A percentile compares a stretch with the other conserved stretches of the same genome.
phyloP scores from a whole-genome alignment of 2,329 filamentous ascomycete genomes.

The Zymoseptoria tritici region DNA sequence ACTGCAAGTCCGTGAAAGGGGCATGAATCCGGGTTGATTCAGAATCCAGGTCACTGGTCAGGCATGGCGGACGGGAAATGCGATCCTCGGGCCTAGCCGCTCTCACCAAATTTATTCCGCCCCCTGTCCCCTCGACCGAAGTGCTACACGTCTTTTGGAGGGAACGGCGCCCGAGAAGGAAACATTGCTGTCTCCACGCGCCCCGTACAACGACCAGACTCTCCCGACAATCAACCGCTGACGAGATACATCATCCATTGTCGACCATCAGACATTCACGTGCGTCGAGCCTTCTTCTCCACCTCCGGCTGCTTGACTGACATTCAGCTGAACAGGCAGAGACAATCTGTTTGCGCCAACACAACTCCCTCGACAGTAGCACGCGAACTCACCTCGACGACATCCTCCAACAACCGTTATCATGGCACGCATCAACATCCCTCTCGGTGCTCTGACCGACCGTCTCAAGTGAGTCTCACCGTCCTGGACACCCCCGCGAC shows the following conservation, averaged over 20 bases:
- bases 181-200: neutral
- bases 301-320: neutral
- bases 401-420: conserved; percentile 2
- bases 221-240: neutral
- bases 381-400: neutral
- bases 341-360: neutral
- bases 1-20: neutral
- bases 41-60: neutral
- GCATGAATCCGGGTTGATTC: neutral
- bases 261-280: neutral
- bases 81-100: neutral
- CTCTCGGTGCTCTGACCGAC: conserved; percentile 83
- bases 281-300: neutral
- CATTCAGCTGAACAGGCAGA: neutral
- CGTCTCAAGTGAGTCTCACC: conserved; percentile 57
- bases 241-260: neutral
- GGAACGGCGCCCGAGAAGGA: neutral
- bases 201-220: neutral
- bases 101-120: neutral
- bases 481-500: neutral
- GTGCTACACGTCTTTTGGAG: neutral
- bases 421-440: conserved; percentile 70
- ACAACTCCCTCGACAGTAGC: neutral
- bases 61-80: neutral
- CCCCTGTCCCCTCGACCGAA: neutral